Base-by-base conservation (phyloP, 306 rosid species). In the Cercis canadensis region DNA sequence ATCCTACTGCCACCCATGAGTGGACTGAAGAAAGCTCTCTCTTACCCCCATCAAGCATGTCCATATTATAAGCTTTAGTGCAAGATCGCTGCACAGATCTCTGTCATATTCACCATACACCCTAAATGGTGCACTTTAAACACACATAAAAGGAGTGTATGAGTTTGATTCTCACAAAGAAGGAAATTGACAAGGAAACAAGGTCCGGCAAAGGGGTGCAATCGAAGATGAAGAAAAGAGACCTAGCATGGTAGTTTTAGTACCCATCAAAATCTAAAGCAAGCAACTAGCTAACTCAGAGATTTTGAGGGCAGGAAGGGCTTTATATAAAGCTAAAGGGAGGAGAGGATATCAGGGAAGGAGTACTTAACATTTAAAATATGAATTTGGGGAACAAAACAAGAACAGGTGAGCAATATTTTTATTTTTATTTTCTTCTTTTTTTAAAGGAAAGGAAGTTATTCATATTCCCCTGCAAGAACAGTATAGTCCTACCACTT, bases 1-100 rank as follows among this genome's bases (percentile, higher is more conserved):
- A 88, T 69, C 92, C 63, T 70, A 75, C 5, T 8, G 39, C 33
- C 76, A 12, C 90, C 92, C 83, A 72, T 88, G 85, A 83, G 76
- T 92, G 98, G 96, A 90, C 97, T n/a, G 81, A 92, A 88, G 92
- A 84, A 85, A 90, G 98, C 98, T 92, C 98, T 81, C 96, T 86
- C 43, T 37, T 66, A 15, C 40, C 70, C 17, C 0, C 0, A 19
- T 8, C 9, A 7, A 21, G 6, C 56, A 49, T 24, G 29, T 50
- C 15, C n/a, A 46, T n/a, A n/a, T n/a, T n/a, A n/a, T n/a, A n/a
- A 46, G 4, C 11, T 41, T 41, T 7, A 16, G 33, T 37, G 14
- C 43, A 47, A 11, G 51, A 8, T 7, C 10, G 4, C 1, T 4
- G 40, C 58, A 45, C 40, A 75, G 75, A 75, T 75, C 75, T 66